Conservation (phyloP, 2,329 filamentous ascomycete genomes). For the Biscogniauxia sp. region DNA sequence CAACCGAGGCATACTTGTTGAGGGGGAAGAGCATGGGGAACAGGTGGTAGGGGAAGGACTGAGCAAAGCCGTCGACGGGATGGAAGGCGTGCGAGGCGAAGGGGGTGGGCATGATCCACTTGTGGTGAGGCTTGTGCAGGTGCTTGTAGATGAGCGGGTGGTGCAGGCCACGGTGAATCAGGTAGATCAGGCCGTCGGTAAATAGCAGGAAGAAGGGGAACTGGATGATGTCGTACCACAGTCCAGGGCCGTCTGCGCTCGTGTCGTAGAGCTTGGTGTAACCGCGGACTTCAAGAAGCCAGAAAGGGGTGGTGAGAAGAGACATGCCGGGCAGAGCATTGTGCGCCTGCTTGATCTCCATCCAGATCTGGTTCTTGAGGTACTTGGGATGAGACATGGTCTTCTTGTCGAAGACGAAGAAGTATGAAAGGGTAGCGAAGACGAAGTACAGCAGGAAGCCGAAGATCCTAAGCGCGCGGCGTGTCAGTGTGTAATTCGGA, state of each 20-base stretch:
- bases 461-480: slow-evolving; percentile 65
- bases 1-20: slow-evolving; percentile 84
- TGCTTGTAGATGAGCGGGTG: slow-evolving; percentile 76
- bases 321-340: slow-evolving; percentile 78
- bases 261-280: slow-evolving; percentile 85
- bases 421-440: slow-evolving; percentile 78
- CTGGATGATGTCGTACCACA: slow-evolving; percentile 76
- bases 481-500: slow-evolving; percentile 13
- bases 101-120: slow-evolving; percentile 98
- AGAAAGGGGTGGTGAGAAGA: slow-evolving; percentile 75
- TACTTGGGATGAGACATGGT: slow-evolving; percentile 90
- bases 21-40: slow-evolving; percentile 92
- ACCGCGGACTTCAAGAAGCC: slow-evolving; percentile 79
- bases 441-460: slow-evolving; percentile 81
- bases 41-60: slow-evolving; percentile 87
- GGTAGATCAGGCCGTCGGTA: slow-evolving; percentile 76
- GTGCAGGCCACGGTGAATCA: slow-evolving; percentile 74
- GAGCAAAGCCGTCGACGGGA: slow-evolving; percentile 84
- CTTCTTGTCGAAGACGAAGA: slow-evolving; percentile 87
- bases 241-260: slow-evolving; percentile 70
- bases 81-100: slow-evolving; percentile 94
- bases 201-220: slow-evolving; percentile 79
- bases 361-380: slow-evolving; percentile 85
- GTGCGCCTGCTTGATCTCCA: slow-evolving; percentile 82
- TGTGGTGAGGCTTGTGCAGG: slow-evolving; percentile 96